These are phyloP conservation scores for Dicorynia guianensis DNA, from an alignment of 306 rosid species.

Conservation along the genomic window DNA sequence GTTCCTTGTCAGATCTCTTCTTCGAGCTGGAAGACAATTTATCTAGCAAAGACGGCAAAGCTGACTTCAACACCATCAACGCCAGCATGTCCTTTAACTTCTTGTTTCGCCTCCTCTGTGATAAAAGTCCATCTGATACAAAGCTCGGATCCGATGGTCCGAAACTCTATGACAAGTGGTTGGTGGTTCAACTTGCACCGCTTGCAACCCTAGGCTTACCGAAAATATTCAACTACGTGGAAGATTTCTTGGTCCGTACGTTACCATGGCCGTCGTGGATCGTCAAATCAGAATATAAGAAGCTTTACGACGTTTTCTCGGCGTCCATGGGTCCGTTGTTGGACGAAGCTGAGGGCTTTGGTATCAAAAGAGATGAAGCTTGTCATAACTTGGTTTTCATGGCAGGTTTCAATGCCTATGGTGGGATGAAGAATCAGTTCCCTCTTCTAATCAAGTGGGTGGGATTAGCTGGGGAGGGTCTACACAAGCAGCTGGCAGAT, in stretches of 20 bases:
- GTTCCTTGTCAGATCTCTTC: slow-evolving; percentile 51
- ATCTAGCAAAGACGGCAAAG: slow-evolving; percentile 33
- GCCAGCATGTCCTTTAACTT: slow-evolving; percentile 51
- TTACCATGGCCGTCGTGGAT: slow-evolving; percentile 57
- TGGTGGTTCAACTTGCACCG: slow-evolving; percentile 61
- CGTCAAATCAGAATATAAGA: slow-evolving; percentile 54
- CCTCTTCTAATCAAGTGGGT: slow-evolving; percentile 71
- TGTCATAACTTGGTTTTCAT: slow-evolving; percentile 70
- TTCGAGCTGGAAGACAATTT: slow-evolving; percentile 48
- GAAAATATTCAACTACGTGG: slow-evolving; percentile 45
- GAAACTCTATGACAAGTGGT: slow-evolving; percentile 48
- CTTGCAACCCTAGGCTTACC: slow-evolving; percentile 53
- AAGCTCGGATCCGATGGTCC: slow-evolving; percentile 52
- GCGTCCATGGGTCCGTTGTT: slow-evolving; percentile 42
- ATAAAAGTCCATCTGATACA: slow-evolving; percentile 38
- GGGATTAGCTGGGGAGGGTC: slow-evolving; percentile 53
- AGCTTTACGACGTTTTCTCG: slow-evolving; percentile 50
- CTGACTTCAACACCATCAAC: slow-evolving; percentile 50
- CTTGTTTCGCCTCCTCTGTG: slow-evolving; percentile 57
- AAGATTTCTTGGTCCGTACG: slow-evolving; percentile 59
- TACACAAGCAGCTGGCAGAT: slow-evolving; percentile 54
- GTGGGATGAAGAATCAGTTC: slow-evolving; percentile 64
- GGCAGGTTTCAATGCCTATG: slow-evolving; percentile 71
- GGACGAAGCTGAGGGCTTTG: slow-evolving; percentile 60
- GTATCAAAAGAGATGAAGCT: slow-evolving; percentile 67